Evolutionary conservation across 1,284 basidiomycete species (phyloP).

Genomic region (Apiotrichum gracile): DNA sequence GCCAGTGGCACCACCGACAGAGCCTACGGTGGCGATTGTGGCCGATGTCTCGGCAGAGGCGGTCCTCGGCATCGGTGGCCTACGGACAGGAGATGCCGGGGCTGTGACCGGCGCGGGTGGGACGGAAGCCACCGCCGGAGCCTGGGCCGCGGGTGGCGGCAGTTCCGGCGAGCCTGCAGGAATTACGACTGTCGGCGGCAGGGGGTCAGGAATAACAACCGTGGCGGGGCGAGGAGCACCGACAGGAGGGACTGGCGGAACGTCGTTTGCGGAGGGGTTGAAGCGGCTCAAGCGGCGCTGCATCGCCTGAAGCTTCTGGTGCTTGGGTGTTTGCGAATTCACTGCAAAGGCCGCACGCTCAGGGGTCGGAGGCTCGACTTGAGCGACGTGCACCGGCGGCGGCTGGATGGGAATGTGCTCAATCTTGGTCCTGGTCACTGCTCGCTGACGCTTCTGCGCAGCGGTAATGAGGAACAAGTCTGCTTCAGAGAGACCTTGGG

Average conservation of each 20-base stretch:
- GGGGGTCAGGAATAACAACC: not conserved
- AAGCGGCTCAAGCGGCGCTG: not conserved
- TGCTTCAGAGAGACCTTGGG: constrained; percentile 35
- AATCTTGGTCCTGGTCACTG: not conserved
- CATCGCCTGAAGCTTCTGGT: not conserved
- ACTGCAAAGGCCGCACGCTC: not conserved
- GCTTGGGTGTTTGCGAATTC: not conserved
- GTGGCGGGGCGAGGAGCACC: not conserved
- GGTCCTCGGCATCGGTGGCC: not conserved
- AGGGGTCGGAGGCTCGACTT: not conserved
- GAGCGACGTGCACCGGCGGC: not conserved
- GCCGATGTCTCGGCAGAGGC: not conserved
- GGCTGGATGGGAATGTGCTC: not conserved
- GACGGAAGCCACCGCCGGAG: no score
- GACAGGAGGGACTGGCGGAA: not conserved
- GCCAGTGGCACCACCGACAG: not conserved
- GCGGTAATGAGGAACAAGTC: constrained; percentile 36
- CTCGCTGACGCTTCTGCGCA: constrained; percentile 18
- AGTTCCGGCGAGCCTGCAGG: not conserved
- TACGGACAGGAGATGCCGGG: not conserved
- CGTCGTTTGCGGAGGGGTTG: not conserved
- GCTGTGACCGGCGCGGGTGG: not conserved
- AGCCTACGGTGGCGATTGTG: not conserved
- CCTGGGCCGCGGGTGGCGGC: no score
- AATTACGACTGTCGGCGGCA: not conserved